Evolutionary conservation across 352 stramenopile species (phyloP).

Genomic region (Phytophthora europaea): DNA sequence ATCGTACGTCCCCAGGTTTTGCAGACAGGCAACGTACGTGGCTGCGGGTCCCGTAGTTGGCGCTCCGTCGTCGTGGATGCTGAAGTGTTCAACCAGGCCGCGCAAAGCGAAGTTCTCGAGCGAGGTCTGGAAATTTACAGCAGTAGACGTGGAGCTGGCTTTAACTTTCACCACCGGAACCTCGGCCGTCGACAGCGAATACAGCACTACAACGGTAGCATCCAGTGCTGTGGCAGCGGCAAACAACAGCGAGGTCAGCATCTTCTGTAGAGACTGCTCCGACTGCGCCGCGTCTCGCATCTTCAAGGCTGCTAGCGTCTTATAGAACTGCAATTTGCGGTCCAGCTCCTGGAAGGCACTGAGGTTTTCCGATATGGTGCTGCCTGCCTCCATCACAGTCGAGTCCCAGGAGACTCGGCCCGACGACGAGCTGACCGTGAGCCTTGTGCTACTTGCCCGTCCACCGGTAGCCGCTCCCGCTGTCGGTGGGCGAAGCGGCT

Average conservation of each 20-base stretch:
- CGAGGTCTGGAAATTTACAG: constrained; percentile 60
- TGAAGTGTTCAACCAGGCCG: constrained; percentile 45
- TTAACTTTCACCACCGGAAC: constrained; percentile 51
- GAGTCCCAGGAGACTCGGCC: constrained; percentile 55
- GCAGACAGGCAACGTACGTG: constrained; percentile 60
- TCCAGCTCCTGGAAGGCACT: constrained; percentile 47
- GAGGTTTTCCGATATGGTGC: constrained; percentile 51
- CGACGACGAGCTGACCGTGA: constrained; percentile 53
- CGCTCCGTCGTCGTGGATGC: constrained; percentile 17
- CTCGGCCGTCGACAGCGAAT: constrained; percentile 54
- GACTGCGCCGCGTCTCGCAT: constrained; percentile 52
- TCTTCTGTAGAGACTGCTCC: constrained; percentile 57
- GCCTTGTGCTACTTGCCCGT: constrained; percentile 25
- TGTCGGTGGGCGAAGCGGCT: constrained; percentile 63
- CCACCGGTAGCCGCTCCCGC: constrained; percentile 12
- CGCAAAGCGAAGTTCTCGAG: constrained; percentile 63
- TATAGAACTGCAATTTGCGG: constrained; percentile 69
- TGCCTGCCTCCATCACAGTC: constrained; percentile 45
- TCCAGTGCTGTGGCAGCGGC: constrained; percentile 49
- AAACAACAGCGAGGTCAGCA: constrained; percentile 53
- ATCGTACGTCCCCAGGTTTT: constrained; percentile 52
- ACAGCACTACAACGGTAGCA: constrained; percentile 64
- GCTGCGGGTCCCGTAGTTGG: constrained; percentile 22
- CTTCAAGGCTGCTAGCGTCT: constrained; percentile 59
- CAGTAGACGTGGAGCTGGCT: constrained; percentile 53